Conservation (phyloP, 2,329 filamentous ascomycete genomes). For the Aureobasidium namibiae region DNA sequence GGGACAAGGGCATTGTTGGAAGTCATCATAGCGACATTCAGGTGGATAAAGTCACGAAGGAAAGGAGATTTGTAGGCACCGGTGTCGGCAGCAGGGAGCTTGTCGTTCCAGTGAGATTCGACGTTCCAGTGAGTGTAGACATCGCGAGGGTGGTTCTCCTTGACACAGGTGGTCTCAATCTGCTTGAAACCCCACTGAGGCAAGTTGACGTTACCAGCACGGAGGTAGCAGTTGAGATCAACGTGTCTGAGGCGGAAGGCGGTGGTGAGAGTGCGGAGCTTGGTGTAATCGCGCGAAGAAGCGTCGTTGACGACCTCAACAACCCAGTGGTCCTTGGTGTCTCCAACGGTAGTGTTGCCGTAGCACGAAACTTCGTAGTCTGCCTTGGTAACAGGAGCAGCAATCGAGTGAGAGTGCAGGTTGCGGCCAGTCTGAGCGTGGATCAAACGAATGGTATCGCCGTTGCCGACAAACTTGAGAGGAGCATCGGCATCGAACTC, state of each 20-base stretch:
- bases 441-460: conserved; percentile 73
- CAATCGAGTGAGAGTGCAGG: conserved; percentile 85
- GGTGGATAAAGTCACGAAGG: conserved; percentile 91
- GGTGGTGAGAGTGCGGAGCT: conserved; percentile 83
- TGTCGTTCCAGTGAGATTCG: conserved; percentile 89
- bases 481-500: conserved; percentile 65
- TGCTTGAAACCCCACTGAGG: conserved; percentile 99
- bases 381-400: conserved; percentile 80
- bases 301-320: conserved; percentile 88
- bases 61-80: conserved; percentile 95
- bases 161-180: conserved; percentile 93
- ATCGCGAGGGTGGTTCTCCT: conserved; percentile 85
- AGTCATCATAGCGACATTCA: conserved; percentile 99
- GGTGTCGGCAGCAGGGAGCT: conserved; percentile 78
- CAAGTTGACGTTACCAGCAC: conserved; percentile 90
- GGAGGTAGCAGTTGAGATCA: conserved; percentile 81
- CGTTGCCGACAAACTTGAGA: conserved; percentile 67
- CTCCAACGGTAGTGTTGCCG: conserved; percentile 88
- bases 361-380: conserved; percentile 94
- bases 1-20: conserved; percentile 98
- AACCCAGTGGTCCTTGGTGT: conserved; percentile 96
- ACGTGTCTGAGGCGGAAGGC: conserved; percentile 82
- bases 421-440: conserved; percentile 95
- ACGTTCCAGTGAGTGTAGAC: conserved; percentile 99
- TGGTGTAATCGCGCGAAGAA: conserved; percentile 74